Percentiles rank a stretch among this genome's conserved stretches.
Evolutionary conservation across 345 rosid genomes (phyloP).

Genomic region (Gossypium arboreum): DNA sequence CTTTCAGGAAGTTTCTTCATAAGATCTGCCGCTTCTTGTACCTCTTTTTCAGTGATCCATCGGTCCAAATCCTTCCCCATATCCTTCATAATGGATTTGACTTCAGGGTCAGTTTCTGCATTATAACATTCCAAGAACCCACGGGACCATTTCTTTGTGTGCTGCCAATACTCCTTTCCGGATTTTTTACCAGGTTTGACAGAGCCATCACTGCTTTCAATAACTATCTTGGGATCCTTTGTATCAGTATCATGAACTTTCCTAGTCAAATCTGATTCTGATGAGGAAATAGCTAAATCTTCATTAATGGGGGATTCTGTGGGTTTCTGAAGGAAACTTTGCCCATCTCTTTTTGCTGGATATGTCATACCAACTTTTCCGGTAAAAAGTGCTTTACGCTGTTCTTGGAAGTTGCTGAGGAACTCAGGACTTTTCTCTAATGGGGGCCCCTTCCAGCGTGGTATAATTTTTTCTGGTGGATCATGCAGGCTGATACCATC

Average conservation of each 20-base stretch:
- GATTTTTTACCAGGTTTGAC: conserved; percentile 68
- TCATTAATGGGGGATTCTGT: conserved; percentile 27
- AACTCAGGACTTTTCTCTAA: conserved; percentile 57
- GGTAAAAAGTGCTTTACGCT: conserved; percentile 42
- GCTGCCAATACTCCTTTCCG: conserved; percentile 88
- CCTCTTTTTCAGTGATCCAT: conserved; percentile 91
- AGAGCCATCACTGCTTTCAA: conserved; percentile 89
- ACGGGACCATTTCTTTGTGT: conserved; percentile 90
- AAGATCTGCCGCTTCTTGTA: conserved; percentile 74
- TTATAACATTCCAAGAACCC: conserved; percentile 76
- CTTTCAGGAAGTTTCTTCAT: conserved; percentile 53
- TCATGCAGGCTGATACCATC: conserved; percentile 87
- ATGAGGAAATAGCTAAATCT: conserved; percentile 30
- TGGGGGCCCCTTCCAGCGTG: conserved; percentile 79
- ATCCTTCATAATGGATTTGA: conserved; percentile 74
- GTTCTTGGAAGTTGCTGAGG: conserved; percentile 45
- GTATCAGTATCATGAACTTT: conserved; percentile 23
- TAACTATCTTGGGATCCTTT: conserved; percentile 48
- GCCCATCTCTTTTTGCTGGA: conserved; percentile 38
- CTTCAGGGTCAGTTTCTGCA: conserved; percentile 80
- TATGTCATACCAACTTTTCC: conserved; percentile 31
- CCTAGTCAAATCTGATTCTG: conserved; percentile 28
- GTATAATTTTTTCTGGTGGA: conserved; percentile 70
- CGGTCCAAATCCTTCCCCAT: conserved; percentile 87
- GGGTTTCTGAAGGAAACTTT: conserved; percentile 34